Conservation (phyloP, 164 flowering plant genomes). For the Tetrastigma voinierianum region DNA sequence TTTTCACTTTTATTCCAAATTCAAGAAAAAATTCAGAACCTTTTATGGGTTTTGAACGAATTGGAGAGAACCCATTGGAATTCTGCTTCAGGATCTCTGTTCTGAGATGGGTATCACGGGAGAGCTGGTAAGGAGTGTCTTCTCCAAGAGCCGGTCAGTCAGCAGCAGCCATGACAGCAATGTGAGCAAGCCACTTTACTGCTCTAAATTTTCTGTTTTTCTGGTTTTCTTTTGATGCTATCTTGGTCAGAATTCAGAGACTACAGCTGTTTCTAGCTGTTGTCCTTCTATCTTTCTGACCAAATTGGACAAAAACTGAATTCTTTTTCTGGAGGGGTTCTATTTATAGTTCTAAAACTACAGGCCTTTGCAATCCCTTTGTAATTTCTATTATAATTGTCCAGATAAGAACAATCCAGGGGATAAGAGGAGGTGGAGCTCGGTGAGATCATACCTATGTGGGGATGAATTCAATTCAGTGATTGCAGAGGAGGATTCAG, state of each 20-base stretch:
- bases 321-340: too few relatives aligned
- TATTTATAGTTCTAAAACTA: too few relatives aligned
- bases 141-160: slow-evolving; percentile 53
- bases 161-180: slow-evolving; percentile 31
- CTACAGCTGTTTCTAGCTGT: neutral
- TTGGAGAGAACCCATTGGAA: slow-evolving; percentile 21
- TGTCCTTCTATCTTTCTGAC: neutral
- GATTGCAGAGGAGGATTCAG: slow-evolving; percentile 67
- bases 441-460: slow-evolving; percentile 71
- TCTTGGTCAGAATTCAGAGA: neutral
- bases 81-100: slow-evolving; percentile 13
- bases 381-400: neutral
- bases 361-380: too few relatives aligned
- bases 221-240: neutral
- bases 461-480: slow-evolving; percentile 73
- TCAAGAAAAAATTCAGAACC: slow-evolving; percentile 9
- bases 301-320: too few relatives aligned
- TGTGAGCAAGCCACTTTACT: slow-evolving; percentile 30
- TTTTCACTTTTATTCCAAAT: slow-evolving; percentile 4
- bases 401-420: slow-evolving; percentile 37
- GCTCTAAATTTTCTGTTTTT: neutral
- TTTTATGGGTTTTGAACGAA: slow-evolving; percentile 11
- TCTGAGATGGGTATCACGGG: slow-evolving; percentile 68
- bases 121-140: slow-evolving; percentile 60
- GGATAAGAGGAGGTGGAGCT: slow-evolving; percentile 61